Percentiles rank a stretch among this genome's conserved stretches.
Conservation (phyloP, 768 basidiomycete genomes). For the Phylloporus rhodoxanthus region DNA sequence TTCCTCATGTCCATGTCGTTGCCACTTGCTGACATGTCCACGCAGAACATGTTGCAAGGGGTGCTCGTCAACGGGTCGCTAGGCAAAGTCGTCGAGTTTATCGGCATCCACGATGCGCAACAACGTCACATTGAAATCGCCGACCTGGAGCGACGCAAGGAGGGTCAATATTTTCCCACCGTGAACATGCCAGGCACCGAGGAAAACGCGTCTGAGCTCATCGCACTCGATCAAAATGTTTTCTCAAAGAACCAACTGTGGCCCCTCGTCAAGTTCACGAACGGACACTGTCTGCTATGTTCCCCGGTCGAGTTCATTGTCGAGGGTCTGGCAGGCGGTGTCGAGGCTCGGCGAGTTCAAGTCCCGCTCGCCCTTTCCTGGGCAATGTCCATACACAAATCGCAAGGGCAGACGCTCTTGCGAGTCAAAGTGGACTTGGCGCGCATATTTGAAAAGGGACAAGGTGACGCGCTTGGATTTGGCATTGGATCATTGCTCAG, state of each 20-base stretch:
- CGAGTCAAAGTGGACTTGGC: conserved; percentile 90
- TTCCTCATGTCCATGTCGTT: neutral
- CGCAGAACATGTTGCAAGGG: conserved; percentile 30
- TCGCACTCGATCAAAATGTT: conserved; percentile 9
- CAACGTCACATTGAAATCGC: conserved; percentile 25
- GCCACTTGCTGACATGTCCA: neutral
- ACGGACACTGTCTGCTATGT: conserved; percentile 24
- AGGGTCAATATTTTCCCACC: neutral
- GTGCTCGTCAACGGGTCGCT: conserved; percentile 81
- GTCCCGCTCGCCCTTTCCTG: conserved; percentile 84
- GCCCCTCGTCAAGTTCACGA: conserved; percentile 35
- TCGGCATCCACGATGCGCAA: conserved; percentile 26
- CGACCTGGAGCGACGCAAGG: conserved; percentile 19
- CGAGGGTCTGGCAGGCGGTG: conserved; percentile 28
- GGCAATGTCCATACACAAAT: conserved; percentile 99
- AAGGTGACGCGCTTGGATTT: conserved; percentile 27
- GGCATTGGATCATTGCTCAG: neutral
- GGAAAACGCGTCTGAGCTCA: conserved; percentile 6
- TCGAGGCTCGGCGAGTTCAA: conserved; percentile 40
- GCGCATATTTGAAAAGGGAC: conserved; percentile 85
- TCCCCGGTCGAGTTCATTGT: conserved; percentile 33
- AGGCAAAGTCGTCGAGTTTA: conserved; percentile 56
- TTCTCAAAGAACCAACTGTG: conserved; percentile 22
- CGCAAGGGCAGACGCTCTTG: conserved; percentile 93
- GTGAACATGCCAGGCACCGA: conserved; percentile 1